Evolutionary conservation across 805 yeast genomes (phyloP), one percentile per base, ranked within the genome.

Genomic region (Candida hispaniensis): DNA sequence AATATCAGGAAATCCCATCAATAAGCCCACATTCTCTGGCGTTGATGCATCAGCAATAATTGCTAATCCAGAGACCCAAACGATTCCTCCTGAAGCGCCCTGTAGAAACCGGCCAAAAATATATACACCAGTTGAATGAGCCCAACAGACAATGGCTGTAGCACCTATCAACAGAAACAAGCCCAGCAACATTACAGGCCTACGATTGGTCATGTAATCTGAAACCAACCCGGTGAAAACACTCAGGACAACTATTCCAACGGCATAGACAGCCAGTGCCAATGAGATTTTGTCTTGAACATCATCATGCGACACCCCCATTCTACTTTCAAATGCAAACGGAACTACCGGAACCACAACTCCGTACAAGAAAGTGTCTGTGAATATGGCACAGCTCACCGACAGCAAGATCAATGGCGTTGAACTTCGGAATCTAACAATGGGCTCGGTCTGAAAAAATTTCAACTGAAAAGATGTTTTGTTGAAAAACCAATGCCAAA

Each of bases 61-160:
- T 4, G 61, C 57, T 26, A 56, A 38, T 4, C 61, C 61, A 6
- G 51, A 56, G 2, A 52, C 46, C 61, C 61, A 56, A 13, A 55
- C 58, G 4, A 52, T 41, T 7, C 51, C 54, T 10, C 47, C 58
- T 11, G 60, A 48, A 6, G 51, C 22, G 6, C 61, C 61, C 30
- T 56, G 61, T 12, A 56, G 29, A 6, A 50, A 22, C 11, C 61
- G 46, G 15, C 58, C 60, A 14, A 48, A 36, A 19, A 47, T 41
- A 34, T 47, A 54, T 17, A 51, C 29, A 26, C 46, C 46, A n/a
- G 47, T 34, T 5, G 41, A 34, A n/a, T 33, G 41, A n/a, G 55
- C 43, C 24, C 55, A 43, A 22, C 48, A 44, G 5, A 54, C 43
- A 23, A 56, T 39, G n/a, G 47, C 29, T 1, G 60, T 54, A 4